Conservation (phyloP, 257 asterid species). For the Solanum ossicruentum region DNA sequence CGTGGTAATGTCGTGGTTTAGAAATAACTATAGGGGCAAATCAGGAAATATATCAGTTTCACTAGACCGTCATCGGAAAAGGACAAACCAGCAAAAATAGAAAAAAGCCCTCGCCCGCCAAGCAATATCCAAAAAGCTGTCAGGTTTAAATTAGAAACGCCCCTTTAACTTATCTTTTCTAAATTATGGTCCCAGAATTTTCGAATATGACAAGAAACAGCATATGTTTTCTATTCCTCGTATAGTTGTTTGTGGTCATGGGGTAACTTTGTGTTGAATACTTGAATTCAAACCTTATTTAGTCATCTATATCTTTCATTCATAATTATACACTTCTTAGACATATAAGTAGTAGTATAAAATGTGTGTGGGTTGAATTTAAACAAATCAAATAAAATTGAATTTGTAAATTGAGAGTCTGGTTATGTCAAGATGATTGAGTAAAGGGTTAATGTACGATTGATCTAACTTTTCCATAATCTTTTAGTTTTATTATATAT, state of each 20-base stretch:
- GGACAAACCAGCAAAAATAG: background rate
- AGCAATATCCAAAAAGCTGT: background rate
- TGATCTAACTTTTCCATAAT: background rate
- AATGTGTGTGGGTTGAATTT: background rate
- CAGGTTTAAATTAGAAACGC: background rate
- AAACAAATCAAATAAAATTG: background rate
- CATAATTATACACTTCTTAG: background rate
- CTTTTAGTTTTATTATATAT: background rate
- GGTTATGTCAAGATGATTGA: background rate
- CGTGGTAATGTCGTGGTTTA: background rate
- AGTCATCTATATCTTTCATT: background rate
- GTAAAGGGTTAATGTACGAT: background rate
- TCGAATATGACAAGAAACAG: background rate
- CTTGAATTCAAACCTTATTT: background rate
- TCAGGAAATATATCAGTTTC: background rate
- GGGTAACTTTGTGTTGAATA: background rate
- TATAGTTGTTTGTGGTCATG: background rate
- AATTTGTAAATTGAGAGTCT: background rate
- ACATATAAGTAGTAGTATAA: background rate
- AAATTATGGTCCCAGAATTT: background rate
- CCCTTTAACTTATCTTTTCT: background rate
- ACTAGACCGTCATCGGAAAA: background rate
- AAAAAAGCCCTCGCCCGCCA: background rate
- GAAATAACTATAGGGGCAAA: background rate
- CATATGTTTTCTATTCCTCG: background rate